These are phyloP conservation scores for Lotus japonicus DNA, from an alignment of 306 rosid species.

Conservation along the genomic window DNA sequence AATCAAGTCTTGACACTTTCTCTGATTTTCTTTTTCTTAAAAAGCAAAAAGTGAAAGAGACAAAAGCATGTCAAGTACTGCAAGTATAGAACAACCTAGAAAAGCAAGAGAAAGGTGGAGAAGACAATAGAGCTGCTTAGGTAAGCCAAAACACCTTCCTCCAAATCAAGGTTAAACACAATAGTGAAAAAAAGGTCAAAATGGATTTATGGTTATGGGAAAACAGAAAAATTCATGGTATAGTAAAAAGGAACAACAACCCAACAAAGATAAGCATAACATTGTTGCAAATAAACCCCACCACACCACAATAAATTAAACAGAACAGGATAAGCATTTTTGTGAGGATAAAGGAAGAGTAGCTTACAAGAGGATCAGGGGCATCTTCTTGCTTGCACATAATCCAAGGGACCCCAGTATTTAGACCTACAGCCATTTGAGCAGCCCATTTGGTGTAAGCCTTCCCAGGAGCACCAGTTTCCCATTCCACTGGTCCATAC, in stretches of 20 bases:
- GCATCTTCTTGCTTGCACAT: conserved; percentile 91
- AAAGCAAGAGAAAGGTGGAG: not conserved
- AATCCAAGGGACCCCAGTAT: conserved; percentile 88
- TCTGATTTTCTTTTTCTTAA: not conserved
- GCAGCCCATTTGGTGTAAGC: conserved; percentile 82
- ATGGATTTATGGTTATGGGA: not conserved
- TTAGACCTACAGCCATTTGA: conserved; percentile 66
- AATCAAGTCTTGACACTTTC: not conserved
- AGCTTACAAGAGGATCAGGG: conserved; percentile 79
- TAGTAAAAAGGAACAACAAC: conserved; percentile 19
- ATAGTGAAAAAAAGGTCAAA: conserved; percentile 3
- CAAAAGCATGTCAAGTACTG: not conserved
- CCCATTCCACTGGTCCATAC: conserved; percentile 56
- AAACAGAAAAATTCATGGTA: not conserved
- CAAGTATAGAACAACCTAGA: not conserved
- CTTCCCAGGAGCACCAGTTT: conserved; percentile 61
- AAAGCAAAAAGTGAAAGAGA: not conserved
- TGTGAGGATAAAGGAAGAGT: conserved; percentile 3
- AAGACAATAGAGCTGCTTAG: not conserved
- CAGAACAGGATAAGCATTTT: not conserved
- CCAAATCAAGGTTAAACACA: not conserved
- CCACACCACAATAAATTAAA: conserved; percentile 29
- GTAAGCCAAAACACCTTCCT: not conserved
- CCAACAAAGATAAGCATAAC: conserved; percentile 17
- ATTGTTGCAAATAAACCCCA: conserved; percentile 28